A percentile compares a stretch with the other conserved stretches of the same genome.
Conservation (phyloP, 2,329 filamentous ascomycete species). For the Phyllosticta capitalensis region DNA sequence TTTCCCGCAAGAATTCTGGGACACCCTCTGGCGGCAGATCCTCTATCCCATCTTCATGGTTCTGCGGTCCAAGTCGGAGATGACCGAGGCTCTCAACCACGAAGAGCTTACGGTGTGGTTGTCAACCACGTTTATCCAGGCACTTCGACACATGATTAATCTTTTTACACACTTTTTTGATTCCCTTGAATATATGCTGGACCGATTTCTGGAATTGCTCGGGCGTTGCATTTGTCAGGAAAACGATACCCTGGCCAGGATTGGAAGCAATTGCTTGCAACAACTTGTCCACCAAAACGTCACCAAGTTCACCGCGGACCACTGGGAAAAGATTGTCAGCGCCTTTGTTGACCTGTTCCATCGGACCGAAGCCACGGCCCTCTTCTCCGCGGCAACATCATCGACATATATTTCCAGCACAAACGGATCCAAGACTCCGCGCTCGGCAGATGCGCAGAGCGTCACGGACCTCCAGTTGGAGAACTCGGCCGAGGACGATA, state of each 20-base stretch:
- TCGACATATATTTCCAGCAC: slow-evolving; percentile 33
- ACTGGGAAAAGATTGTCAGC: slow-evolving; percentile 92
- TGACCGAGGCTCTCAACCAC: slow-evolving; percentile 89
- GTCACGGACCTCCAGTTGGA: slow-evolving; percentile 25
- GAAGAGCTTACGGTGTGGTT: slow-evolving; percentile 98
- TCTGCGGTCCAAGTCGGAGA: slow-evolving; percentile 87
- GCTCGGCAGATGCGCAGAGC: slow-evolving; percentile 19
- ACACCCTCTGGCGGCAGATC: slow-evolving; percentile 93
- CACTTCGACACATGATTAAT: slow-evolving; percentile 94
- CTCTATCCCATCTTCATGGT: slow-evolving; percentile 99
- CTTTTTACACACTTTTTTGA: slow-evolving; percentile 99
- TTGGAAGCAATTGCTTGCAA: slow-evolving; percentile 96
- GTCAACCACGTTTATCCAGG: slow-evolving; percentile 98
- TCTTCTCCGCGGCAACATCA: slow-evolving; percentile 73
- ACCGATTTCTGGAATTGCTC: slow-evolving; percentile 89
- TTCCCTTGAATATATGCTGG: slow-evolving; percentile 92
- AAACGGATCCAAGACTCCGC: slow-evolving; percentile 30
- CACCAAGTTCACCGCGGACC: slow-evolving; percentile 72
- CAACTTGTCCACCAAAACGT: slow-evolving; percentile 96
- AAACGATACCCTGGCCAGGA: slow-evolving; percentile 95
- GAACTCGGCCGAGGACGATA: slow-evolving; percentile 21
- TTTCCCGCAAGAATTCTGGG: slow-evolving; percentile 94
- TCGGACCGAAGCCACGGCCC: slow-evolving; percentile 83
- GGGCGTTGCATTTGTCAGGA: slow-evolving; percentile 97
- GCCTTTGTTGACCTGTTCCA: slow-evolving; percentile 95